phyloP scores from a whole-genome alignment of 225 moss, liverwort and hornwort species.

The Ulota crispa region DNA sequence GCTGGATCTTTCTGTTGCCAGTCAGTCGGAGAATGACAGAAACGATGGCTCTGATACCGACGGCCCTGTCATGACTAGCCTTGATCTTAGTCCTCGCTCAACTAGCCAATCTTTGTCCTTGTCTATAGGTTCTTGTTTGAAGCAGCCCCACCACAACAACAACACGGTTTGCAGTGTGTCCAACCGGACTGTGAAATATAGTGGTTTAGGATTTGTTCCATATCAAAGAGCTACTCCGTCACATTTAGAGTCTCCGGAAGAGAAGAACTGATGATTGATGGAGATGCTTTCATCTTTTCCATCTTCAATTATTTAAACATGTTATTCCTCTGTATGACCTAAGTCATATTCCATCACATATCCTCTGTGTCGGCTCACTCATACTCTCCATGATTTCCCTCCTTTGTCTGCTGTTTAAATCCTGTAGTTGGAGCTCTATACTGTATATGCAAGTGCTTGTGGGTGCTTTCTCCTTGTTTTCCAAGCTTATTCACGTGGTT shows the following conservation, averaged over 20 bases:
- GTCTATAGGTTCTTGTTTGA: slow-evolving; percentile 38
- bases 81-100: slow-evolving; percentile 24
- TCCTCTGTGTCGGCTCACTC: background rate
- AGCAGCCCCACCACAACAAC: background rate
- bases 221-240: slow-evolving; percentile 45
- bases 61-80: slow-evolving; percentile 11
- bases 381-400: background rate
- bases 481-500: background rate
- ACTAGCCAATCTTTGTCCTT: slow-evolving; percentile 26
- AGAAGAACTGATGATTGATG: slow-evolving; percentile 56
- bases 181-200: slow-evolving; percentile 55
- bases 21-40: slow-evolving; percentile 10
- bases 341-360: slow-evolving; percentile 39
- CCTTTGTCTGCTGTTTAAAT: background rate
- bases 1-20: slow-evolving; percentile 31
- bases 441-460: too few relatives aligned
- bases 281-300: slow-evolving; percentile 26
- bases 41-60: slow-evolving; percentile 16
- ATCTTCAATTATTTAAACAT: slow-evolving; percentile 48
- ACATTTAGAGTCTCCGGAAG: slow-evolving; percentile 36
- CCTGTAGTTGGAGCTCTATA: background rate
- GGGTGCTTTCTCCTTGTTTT: background rate
- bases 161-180: slow-evolving; percentile 30
- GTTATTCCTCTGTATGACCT: slow-evolving; percentile 36
- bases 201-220: slow-evolving; percentile 68